Conservation (phyloP, 2,329 filamentous ascomycete species). For the Coniochaeta sp. region DNA sequence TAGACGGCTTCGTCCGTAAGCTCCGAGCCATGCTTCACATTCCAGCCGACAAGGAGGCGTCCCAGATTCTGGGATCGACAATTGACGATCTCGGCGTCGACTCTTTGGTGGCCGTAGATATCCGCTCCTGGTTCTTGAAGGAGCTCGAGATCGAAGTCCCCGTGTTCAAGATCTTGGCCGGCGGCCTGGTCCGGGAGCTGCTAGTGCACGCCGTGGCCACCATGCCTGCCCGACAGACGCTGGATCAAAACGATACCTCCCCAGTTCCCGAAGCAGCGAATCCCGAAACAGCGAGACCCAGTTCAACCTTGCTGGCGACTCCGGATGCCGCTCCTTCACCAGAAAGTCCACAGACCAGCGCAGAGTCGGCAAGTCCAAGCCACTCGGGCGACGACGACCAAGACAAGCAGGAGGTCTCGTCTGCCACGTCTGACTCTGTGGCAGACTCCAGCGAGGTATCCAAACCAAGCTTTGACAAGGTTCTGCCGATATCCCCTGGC, state of each 20-base stretch:
- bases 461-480: constrained; percentile 1
- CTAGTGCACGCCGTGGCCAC: constrained; percentile 1
- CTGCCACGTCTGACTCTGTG: neutral
- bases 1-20: constrained; percentile 8
- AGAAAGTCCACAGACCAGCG: neutral
- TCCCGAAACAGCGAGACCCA: neutral
- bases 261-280: neutral
- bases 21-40: constrained; percentile 11
- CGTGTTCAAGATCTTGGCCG: constrained; percentile 36
- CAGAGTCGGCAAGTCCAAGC: neutral
- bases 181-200: constrained; percentile 15
- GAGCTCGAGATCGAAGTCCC: constrained; percentile 35
- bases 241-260: neutral
- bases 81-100: constrained; percentile 18
- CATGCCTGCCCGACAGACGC: neutral
- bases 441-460: neutral
- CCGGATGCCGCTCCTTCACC: neutral
- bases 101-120: constrained; percentile 23
- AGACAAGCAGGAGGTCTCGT: constrained; percentile 1
- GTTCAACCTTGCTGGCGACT: neutral
- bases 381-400: neutral
- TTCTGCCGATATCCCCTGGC: constrained; percentile 25
- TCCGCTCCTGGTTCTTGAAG: constrained; percentile 40
- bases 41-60: neutral
- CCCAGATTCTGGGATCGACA: constrained; percentile 4